Base-by-base conservation (phyloP, 176 grass and related monocot genomes). In the Panicum miliaceum region DNA sequence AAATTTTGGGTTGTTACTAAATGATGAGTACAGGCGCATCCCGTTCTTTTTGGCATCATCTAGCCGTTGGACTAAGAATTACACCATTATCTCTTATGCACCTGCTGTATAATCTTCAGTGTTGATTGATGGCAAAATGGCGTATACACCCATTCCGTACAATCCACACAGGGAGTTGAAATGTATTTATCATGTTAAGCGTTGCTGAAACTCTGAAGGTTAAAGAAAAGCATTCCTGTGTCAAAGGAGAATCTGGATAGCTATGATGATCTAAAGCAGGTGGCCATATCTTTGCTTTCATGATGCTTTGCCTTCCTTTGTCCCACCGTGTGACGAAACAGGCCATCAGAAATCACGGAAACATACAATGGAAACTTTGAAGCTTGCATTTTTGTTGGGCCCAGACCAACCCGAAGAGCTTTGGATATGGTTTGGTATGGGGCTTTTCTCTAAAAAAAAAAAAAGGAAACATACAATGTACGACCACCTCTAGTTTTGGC, bases 211-310 rank as follows among this genome's bases (percentile, higher is more conserved):
- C 8, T 40, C 46, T 41, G 20, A 26, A 71, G 47, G 5, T 51
- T 4, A 14, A 54, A 79, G 8, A 51, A 10, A 64, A 79, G 9
- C 20, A 9, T 45, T 32, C 29, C 29, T 32, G 16, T 35, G 19
- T 14, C 26, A 22, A 34, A 59, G 51, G 16, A 71, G 66, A 59
- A 71, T 22, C 2, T 45, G 10, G 12, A 41, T 77, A 45, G 51
- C 1, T 82, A 71, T 82, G 51, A 71, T 82, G 7, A 2, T 51
- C 36, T 82, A 71, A 82, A 71, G 80, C 26, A 29, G 0, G 0
- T 46, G 40, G 23, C 25, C 29, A 65, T 79, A 79, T 71, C 78
- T 68, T 69, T 56, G 63, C 79, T 81, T 81, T 81, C 8, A 57
- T 6, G 79, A 14, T 57, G 79, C 64, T 57, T 41, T 41, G 7